Conservation (phyloP, 2,329 filamentous ascomycete species). For the Alternaria sp. region DNA sequence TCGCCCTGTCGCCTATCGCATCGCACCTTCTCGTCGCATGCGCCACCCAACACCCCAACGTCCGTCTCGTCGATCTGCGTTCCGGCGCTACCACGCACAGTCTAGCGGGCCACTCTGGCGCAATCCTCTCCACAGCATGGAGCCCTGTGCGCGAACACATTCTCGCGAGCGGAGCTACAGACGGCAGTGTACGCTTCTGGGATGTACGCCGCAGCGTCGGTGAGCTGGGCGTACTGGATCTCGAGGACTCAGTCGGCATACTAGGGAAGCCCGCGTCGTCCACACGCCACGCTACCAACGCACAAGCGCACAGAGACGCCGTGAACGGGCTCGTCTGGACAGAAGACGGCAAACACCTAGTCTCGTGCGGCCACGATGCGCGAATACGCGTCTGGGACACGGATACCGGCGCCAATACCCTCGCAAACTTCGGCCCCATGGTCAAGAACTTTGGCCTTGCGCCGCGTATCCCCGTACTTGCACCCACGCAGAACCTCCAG, state of each 20-base stretch:
- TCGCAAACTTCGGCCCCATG: conserved; percentile 84
- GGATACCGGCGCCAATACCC: conserved; percentile 79
- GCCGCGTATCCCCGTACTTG: conserved; percentile 52
- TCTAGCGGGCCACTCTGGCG: conserved; percentile 58
- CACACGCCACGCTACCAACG: conserved; percentile 43
- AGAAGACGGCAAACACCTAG: conserved; percentile 75
- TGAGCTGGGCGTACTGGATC: conserved; percentile 78
- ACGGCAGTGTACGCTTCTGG: conserved; percentile 85
- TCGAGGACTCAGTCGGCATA: conserved; percentile 81
- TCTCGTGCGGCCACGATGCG: conserved; percentile 83
- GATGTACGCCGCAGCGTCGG: conserved; percentile 82
- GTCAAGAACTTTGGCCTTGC: conserved; percentile 70
- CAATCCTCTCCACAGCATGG: conserved; percentile 73
- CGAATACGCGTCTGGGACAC: conserved; percentile 88
- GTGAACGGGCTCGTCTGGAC: conserved; percentile 89
- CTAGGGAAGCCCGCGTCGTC: conserved; percentile 52
- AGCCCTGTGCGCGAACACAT: conserved; percentile 80
- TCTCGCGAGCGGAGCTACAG: conserved; percentile 81
- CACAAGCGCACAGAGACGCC: conserved; percentile 75
- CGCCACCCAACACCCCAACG: conserved; percentile 82
- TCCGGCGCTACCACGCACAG: conserved; percentile 72
- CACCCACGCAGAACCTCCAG: conserved; percentile 66
- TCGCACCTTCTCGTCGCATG: conserved; percentile 82
- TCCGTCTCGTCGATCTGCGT: conserved; percentile 84
- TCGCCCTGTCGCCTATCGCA: conserved; percentile 77